These are phyloP conservation scores for Primulina tabacum DNA, from an alignment of 257 asterid genomes.

Conservation along the genomic window DNA sequence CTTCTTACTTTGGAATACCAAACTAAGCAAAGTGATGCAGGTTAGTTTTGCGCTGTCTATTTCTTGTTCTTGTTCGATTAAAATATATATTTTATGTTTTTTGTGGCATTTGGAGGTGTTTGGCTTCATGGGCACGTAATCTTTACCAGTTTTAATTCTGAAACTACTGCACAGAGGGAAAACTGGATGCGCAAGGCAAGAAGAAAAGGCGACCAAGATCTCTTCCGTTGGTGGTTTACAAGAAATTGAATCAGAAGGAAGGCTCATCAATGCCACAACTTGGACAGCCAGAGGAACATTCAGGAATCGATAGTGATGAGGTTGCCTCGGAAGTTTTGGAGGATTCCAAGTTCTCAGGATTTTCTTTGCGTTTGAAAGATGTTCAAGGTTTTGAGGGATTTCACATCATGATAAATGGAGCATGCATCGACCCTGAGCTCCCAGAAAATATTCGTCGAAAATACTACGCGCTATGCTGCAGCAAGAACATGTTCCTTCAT, in stretches of 20 bases:
- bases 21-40: conserved; percentile 61
- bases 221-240: conserved; percentile 33
- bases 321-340: conserved; percentile 43
- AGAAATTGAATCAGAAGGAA: conserved; percentile 24
- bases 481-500: conserved; percentile 44
- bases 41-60: conserved; percentile 36
- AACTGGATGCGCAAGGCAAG: conserved; percentile 22
- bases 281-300: conserved; percentile 31
- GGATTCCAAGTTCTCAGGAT: conserved; percentile 27
- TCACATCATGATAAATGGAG: conserved; percentile 36
- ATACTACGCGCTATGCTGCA: conserved; percentile 41
- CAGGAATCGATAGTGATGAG: conserved; percentile 43
- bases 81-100: background rate
- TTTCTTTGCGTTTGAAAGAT: conserved; percentile 27
- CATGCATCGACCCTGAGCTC: conserved; percentile 38
- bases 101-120: background rate
- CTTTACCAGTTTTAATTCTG: background rate
- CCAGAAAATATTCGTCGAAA: conserved; percentile 33
- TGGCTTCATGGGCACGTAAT: background rate
- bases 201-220: conserved; percentile 31
- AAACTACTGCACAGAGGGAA: conserved; percentile 23
- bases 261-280: conserved; percentile 16
- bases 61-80: background rate
- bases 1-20: conserved; percentile 69
- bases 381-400: conserved; percentile 34